phyloP scores from a whole-genome alignment of 345 rosid genomes.

The Erodium maritimum region DNA sequence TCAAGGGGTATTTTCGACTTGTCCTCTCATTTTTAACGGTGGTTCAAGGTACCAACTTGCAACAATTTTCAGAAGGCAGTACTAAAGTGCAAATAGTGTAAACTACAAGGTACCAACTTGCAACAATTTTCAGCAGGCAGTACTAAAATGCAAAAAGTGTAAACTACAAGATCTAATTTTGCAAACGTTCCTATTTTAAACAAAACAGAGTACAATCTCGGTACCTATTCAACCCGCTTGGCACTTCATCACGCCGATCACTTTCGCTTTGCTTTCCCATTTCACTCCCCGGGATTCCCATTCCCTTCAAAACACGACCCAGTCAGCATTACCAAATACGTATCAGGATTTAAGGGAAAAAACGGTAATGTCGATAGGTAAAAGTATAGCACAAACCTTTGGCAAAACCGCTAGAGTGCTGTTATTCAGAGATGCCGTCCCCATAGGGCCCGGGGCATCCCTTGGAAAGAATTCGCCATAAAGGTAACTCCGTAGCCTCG shows the following conservation, averaged over 20 bases:
- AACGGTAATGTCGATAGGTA: not conserved
- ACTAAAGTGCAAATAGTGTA: no score
- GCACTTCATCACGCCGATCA: constrained; percentile 60
- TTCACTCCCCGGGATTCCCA: constrained; percentile 33
- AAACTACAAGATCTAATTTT: no score
- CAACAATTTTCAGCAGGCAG: no score
- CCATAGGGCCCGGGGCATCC: constrained; percentile 30
- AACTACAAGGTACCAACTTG: no score
- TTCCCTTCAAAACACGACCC: constrained; percentile 41
- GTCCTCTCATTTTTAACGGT: no score
- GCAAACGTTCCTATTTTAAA: not conserved
- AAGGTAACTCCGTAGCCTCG: constrained; percentile 52
- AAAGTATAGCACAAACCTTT: constrained; percentile 44
- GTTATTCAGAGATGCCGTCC: constrained; percentile 43
- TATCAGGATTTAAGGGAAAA: constrained; percentile 5
- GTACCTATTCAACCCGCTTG: constrained; percentile 52
- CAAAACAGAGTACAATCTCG: not conserved
- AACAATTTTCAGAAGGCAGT: no score
- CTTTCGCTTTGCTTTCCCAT: constrained; percentile 41
- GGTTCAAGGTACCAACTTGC: no score
- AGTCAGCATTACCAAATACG: constrained; percentile 5
- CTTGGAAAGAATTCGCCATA: constrained; percentile 54
- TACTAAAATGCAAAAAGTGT: no score
- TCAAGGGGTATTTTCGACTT: no score
- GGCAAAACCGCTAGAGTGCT: constrained; percentile 22